Conservation (phyloP, 305 asterid species). For the Solanum hybrid region DNA sequence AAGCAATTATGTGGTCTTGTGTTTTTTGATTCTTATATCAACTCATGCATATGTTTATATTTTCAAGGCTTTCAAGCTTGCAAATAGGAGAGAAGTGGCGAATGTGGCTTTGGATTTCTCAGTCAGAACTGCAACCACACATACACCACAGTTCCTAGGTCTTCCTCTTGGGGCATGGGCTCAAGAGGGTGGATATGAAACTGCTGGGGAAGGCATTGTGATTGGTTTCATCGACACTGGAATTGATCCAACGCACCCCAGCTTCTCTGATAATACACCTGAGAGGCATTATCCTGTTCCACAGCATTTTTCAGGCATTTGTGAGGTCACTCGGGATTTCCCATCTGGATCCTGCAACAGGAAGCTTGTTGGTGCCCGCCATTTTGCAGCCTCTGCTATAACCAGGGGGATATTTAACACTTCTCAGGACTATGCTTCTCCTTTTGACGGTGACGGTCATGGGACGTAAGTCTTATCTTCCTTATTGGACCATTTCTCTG, state of each 20-base stretch:
- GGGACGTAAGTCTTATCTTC: slow-evolving; percentile 72
- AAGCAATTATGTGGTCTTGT: neutral
- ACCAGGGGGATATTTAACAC: slow-evolving; percentile 96
- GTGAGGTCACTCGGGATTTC: slow-evolving; percentile 93
- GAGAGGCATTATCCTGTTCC: slow-evolving; percentile 77
- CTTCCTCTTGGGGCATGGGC: slow-evolving; percentile 97
- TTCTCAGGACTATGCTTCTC: slow-evolving; percentile 91
- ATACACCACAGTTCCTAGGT: slow-evolving; percentile 92
- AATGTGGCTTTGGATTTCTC: slow-evolving; percentile 79
- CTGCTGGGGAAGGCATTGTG: slow-evolving; percentile 97
- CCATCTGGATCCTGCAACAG: slow-evolving; percentile 99
- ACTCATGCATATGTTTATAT: slow-evolving; percentile 8
- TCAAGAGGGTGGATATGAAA: slow-evolving; percentile 74
- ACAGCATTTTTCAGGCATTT: slow-evolving; percentile 73
- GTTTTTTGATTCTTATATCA: neutral
- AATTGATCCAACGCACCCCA: slow-evolving; percentile 83
- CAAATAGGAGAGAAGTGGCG: slow-evolving; percentile 62
- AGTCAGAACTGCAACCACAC: slow-evolving; percentile 80
- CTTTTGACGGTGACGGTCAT: slow-evolving; percentile 94
- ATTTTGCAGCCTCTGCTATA: slow-evolving; percentile 97
- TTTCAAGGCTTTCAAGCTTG: slow-evolving; percentile 71
- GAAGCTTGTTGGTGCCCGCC: slow-evolving; percentile 95
- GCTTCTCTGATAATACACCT: slow-evolving; percentile 70
- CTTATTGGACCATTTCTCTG: neutral
- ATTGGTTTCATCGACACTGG: slow-evolving; percentile 95